Evolutionary conservation across 257 asterid genomes (phyloP), one percentile per base, ranked within the genome.

Genomic region (Salvia hispanica): DNA sequence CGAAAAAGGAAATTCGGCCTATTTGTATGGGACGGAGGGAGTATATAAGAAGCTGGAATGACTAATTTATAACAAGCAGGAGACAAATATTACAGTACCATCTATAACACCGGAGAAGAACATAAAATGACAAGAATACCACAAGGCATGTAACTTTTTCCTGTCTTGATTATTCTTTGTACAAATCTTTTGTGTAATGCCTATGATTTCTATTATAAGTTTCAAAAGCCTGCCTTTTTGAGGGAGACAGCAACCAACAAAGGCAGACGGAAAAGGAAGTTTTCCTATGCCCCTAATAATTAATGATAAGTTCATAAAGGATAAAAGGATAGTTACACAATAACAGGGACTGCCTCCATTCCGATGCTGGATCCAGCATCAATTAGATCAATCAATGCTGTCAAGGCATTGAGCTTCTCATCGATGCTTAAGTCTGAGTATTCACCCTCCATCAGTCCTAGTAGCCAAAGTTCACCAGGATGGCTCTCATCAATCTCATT

Each of bases 401-500:
- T 65, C 68, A 94, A 78, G 43, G 88, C 86, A 73, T 69, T 81
- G 80, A 94, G 87, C 83, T 89, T 94, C 88, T 91, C 98, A 63
- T 86, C 95, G 67, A 85, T 79, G 81, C 88, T 84, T 73, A 94
- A 84, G 81, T 87, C 96, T 72, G 98, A 84, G 87, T 94, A 91
- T 80, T 89, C 99, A 69, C 99, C 87, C 82, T 94, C 99, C 96
- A 87, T 84, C 56, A 94, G 84, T 72, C 96, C 98, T 69, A 89
- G 74, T 78, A 87, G 65, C 99, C 99, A 94, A 51, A 74, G 86
- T 82, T 94, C 98, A 75, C 96, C 99, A 40, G 95, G 81, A 79
- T 89, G 83, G 90, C 99, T 89, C 77, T 94, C 99, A 76, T 94
- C 99, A 77, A 94, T 94, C 84, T 88, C 99, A 64, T 83, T 78